These are phyloP conservation scores for Melastoma candidum DNA, from an alignment of 441 rosid genomes.

Conservation along the genomic window DNA sequence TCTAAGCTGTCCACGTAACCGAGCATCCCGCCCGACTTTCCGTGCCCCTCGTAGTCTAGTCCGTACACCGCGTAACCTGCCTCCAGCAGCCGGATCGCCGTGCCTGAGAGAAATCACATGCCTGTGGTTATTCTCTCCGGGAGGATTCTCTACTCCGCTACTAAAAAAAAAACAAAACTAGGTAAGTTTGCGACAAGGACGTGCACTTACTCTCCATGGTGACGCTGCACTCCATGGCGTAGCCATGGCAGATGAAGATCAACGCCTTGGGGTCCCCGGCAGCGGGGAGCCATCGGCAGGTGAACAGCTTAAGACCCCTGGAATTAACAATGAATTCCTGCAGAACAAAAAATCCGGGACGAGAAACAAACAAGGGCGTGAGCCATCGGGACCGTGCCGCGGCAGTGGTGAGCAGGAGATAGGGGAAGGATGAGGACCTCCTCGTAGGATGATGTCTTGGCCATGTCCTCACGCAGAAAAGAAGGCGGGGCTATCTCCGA, in stretches of 20 bases:
- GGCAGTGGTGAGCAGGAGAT: no score
- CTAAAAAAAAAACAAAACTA: no score
- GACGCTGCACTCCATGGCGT: slow-evolving; percentile 92
- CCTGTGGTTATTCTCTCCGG: neutral
- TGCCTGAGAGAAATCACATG: slow-evolving; percentile 32
- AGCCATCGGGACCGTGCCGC: no score
- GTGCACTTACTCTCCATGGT: slow-evolving; percentile 63
- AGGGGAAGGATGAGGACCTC: no score
- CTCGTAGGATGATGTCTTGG: no score
- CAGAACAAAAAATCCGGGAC: no score
- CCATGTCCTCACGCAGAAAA: no score
- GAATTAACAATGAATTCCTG: no score
- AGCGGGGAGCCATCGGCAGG: slow-evolving; percentile 8
- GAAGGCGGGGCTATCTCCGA: no score
- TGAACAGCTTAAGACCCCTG: slow-evolving; percentile 9
- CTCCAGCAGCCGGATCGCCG: slow-evolving; percentile 52
- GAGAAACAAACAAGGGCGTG: no score
- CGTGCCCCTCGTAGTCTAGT: slow-evolving; percentile 88
- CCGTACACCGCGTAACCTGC: slow-evolving; percentile 67
- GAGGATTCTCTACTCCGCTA: neutral
- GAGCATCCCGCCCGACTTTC: slow-evolving; percentile 56
- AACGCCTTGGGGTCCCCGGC: slow-evolving; percentile 10
- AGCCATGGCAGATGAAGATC: slow-evolving; percentile 82
- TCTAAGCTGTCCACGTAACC: slow-evolving; percentile 43
- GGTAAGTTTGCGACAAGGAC: neutral